A percentile compares a stretch with the other conserved stretches of the same genome.
Evolutionary conservation across 192 early-diverging fungal species (phyloP).

Genomic region (Backusella psychrophila): DNA sequence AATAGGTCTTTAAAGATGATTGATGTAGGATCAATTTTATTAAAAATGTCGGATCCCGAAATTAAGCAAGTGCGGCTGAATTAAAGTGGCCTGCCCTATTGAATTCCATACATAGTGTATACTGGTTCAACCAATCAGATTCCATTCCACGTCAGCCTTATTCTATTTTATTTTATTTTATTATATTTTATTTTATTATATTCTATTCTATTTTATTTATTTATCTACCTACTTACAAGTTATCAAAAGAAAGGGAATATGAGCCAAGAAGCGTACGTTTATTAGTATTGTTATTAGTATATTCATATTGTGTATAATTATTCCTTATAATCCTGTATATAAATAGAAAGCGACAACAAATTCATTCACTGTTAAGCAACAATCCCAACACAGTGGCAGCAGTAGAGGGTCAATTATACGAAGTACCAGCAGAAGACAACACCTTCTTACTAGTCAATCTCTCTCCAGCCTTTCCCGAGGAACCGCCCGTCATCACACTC

Average conservation of each 20-base stretch:
- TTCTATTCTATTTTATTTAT: too few species aligned
- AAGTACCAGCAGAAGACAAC: slow-evolving; percentile 24
- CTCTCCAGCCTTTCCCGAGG: slow-evolving; percentile 50
- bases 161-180: neutral
- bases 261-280: neutral
- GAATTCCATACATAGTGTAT: too few species aligned
- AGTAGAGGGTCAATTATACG: slow-evolving; percentile 30
- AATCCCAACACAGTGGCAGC: slow-evolving; percentile 22
- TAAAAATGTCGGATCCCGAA: too few species aligned
- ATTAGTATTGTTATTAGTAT: neutral
- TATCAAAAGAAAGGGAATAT: neutral
- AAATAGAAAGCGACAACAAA: slow-evolving; percentile 34
- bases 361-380: slow-evolving; percentile 28
- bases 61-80: too few species aligned
- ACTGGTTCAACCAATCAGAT: neutral
- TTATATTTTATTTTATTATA: too few species aligned
- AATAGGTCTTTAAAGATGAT: too few species aligned
- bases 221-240: neutral
- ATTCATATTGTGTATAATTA: too few species aligned
- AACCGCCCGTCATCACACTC: slow-evolving; percentile 51
- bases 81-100: too few species aligned
- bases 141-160: slow-evolving; percentile 3
- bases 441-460: slow-evolving; percentile 40
- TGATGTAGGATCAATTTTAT: too few species aligned
- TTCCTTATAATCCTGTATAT: neutral